Evolutionary conservation across 108 stramenopile species (phyloP).

Genomic region (Cylindrotheca fusiformis): DNA sequence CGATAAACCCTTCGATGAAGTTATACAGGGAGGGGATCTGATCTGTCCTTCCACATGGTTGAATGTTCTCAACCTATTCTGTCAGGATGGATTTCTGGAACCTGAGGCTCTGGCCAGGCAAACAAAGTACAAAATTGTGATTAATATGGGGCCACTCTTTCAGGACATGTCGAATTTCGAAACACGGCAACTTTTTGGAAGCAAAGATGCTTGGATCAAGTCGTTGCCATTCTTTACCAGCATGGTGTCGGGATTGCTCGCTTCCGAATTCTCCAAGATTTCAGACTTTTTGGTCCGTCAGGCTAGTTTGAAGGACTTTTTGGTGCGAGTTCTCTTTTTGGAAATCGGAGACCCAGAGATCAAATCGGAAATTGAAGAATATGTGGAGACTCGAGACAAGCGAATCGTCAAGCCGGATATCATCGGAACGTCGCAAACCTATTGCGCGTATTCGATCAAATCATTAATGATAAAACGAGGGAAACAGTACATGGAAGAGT

Average conservation of each 20-base stretch:
- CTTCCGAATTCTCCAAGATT: constrained; percentile 13
- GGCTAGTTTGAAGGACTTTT: constrained; percentile 10
- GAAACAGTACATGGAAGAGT: constrained; percentile 10
- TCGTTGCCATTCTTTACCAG: constrained; percentile 23
- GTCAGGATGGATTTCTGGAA: constrained; percentile 27
- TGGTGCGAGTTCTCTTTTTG: constrained; percentile 18
- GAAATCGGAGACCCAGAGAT: constrained; percentile 13
- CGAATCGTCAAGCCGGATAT: constrained; percentile 16
- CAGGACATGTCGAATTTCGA: constrained; percentile 27
- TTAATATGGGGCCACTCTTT: constrained; percentile 30
- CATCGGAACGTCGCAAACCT: constrained; percentile 19
- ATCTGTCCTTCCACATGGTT: constrained; percentile 32
- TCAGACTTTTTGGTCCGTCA: constrained; percentile 23
- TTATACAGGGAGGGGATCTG: constrained; percentile 7
- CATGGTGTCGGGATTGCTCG: constrained; percentile 18
- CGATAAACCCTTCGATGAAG: constrained; percentile 14
- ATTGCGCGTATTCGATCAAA: constrained; percentile 22
- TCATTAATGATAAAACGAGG: constrained; percentile 7
- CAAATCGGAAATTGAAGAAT: constrained; percentile 6
- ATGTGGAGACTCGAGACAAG: constrained; percentile 9
- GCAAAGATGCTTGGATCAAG: constrained; percentile 27
- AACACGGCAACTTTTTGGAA: constrained; percentile 18
- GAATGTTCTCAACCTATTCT: constrained; percentile 20
- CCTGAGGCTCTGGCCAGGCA: constrained; percentile 9
- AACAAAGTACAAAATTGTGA: constrained; percentile 29